These are phyloP conservation scores for Chrysanthemum lavandulifolium DNA, from an alignment of 129 eudicot genomes.

Conservation along the genomic window DNA sequence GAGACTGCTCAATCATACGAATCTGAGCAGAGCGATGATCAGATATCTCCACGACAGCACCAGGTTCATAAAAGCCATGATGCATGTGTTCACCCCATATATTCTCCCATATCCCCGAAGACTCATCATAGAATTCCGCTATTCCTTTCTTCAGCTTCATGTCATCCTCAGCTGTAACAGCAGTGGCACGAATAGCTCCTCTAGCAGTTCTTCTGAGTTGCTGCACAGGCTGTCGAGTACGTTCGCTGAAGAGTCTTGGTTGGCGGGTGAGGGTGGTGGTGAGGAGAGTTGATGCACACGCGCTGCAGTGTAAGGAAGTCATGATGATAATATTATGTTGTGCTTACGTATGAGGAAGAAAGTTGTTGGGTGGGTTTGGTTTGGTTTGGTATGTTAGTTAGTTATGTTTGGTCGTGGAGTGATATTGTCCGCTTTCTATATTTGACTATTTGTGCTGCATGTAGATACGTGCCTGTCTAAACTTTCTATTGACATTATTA, in stretches of 20 bases:
- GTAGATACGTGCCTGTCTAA: no score
- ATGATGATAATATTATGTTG: not conserved
- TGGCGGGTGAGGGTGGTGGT: slow-evolving; percentile 23
- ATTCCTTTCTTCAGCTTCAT: slow-evolving; percentile 63
- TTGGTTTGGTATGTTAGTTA: not conserved
- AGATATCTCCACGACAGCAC: slow-evolving; percentile 40
- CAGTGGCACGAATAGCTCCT: not conserved
- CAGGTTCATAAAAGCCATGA: slow-evolving; percentile 81
- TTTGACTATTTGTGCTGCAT: not conserved
- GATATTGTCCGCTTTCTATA: not conserved
- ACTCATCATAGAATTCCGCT: slow-evolving; percentile 87
- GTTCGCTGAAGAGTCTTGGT: not conserved
- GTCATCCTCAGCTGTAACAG: slow-evolving; percentile 25
- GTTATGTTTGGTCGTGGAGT: slow-evolving; percentile 11
- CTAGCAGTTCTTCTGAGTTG: slow-evolving; percentile 24
- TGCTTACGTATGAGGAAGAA: slow-evolving; percentile 6
- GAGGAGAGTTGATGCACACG: slow-evolving; percentile 27
- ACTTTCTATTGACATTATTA: no score
- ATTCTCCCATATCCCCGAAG: slow-evolving; percentile 88
- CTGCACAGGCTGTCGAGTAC: not conserved
- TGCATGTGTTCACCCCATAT: slow-evolving; percentile 99
- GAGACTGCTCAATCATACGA: slow-evolving; percentile 87
- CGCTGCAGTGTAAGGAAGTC: slow-evolving; percentile 22
- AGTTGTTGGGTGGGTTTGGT: not conserved
- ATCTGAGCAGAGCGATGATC: slow-evolving; percentile 89